phyloP scores from a whole-genome alignment of 1,139 yeast species.

The Saccharomyces hybrid region DNA sequence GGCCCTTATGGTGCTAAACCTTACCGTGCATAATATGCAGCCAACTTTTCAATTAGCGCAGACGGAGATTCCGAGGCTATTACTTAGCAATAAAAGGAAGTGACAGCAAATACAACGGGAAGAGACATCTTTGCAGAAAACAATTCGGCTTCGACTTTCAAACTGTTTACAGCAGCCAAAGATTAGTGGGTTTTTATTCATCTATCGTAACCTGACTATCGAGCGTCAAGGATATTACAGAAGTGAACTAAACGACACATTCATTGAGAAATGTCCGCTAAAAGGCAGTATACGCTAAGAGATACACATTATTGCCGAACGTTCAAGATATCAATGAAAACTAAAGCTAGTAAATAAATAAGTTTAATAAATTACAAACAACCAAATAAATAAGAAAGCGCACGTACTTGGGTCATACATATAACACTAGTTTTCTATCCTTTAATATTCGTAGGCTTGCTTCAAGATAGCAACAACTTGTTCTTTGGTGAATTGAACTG shows the following conservation, averaged over 20 bases:
- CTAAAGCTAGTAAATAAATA: not conserved
- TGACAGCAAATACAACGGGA: no score
- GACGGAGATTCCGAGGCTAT: no score
- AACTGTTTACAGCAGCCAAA: no score
- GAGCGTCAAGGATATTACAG: not conserved
- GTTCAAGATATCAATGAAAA: not conserved
- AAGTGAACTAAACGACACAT: not conserved
- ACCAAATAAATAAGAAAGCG: not conserved
- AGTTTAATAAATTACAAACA: not conserved
- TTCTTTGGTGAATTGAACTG: conserved; percentile 18
- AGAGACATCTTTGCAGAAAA: no score
- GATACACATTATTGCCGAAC: not conserved
- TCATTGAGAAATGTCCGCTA: not conserved
- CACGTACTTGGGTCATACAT: not conserved
- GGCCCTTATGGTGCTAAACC: no score
- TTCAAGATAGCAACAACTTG: conserved; percentile 17
- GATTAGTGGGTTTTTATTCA: no score
- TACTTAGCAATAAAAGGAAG: no score
- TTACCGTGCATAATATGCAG: no score
- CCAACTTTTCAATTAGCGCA: no score
- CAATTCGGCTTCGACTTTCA: no score
- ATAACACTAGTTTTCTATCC: not conserved
- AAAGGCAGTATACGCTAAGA: not conserved
- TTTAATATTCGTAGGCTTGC: conserved; percentile 15
- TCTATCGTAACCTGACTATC: not conserved